These are phyloP conservation scores for Irpex sp. DNA, from an alignment of 1,284 basidiomycete species.

Conservation along the genomic window DNA sequence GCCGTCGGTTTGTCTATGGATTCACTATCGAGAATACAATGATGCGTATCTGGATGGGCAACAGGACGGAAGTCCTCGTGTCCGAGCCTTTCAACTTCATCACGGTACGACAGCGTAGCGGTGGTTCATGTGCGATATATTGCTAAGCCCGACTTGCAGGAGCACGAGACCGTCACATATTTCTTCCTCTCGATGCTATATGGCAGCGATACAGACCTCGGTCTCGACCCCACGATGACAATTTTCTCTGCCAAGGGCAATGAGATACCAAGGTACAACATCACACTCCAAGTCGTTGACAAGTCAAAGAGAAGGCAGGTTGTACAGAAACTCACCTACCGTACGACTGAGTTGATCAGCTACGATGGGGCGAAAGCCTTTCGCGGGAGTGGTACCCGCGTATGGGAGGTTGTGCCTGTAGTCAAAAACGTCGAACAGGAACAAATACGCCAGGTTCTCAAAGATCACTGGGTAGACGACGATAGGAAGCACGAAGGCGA, in stretches of 20 bases:
- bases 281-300: neutral
- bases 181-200: slow-evolving; percentile 11
- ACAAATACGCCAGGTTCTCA: neutral
- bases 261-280: slow-evolving; percentile 2
- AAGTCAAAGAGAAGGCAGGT: neutral
- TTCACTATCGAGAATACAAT: slow-evolving; percentile 7
- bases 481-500: neutral
- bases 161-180: neutral
- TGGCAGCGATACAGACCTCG: slow-evolving; percentile 4
- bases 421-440: neutral
- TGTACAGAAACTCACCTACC: neutral
- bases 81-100: slow-evolving; percentile 11
- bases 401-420: slow-evolving; percentile 8
- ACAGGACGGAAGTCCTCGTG: neutral
- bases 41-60: slow-evolving; percentile 7
- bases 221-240: slow-evolving; percentile 13
- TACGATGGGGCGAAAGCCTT: slow-evolving; percentile 5
- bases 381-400: slow-evolving; percentile 10
- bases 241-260: too few relatives aligned
- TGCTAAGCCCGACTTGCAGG: neutral
- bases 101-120: neutral
- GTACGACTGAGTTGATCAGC: neutral
- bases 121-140: too few relatives aligned
- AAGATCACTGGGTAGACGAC: slow-evolving; percentile 12
- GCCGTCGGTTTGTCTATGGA: neutral